Percentiles rank a stretch among this genome's conserved stretches.
phyloP scores from a whole-genome alignment of 768 basidiomycete genomes.

The Pulveroboletus sp. region DNA sequence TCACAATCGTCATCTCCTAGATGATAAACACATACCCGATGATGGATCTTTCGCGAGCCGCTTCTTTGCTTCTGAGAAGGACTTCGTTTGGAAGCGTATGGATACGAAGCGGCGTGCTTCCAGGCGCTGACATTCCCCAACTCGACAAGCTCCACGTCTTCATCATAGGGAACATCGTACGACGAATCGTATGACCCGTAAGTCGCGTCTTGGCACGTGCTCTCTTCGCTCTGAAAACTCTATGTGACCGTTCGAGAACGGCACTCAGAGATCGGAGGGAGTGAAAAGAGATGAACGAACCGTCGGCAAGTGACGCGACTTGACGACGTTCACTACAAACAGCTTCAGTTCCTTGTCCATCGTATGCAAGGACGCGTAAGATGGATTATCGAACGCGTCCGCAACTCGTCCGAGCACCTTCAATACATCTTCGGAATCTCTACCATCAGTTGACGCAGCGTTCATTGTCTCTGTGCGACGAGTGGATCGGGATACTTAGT shows the following conservation, averaged over 20 bases:
- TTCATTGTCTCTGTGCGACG: constrained; percentile 5
- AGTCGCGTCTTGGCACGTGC: constrained; percentile 2
- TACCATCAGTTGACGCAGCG: neutral
- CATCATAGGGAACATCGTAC: constrained; percentile 15
- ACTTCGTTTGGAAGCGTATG: constrained; percentile 4
- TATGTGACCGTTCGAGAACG: neutral
- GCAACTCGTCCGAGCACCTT: constrained; percentile 27
- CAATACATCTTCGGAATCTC: constrained; percentile 14
- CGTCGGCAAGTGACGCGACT: constrained; percentile 17
- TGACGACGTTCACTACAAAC: constrained; percentile 23
- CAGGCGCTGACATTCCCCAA: constrained; percentile 10
- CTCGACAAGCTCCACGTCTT: constrained; percentile 17
- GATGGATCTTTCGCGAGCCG: constrained; percentile 1
- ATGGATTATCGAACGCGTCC: constrained; percentile 29
- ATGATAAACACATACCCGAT: constrained; percentile 13
- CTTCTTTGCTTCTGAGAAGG: constrained; percentile 1
- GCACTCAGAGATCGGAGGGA: neutral
- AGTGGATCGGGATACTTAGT: too few species aligned
- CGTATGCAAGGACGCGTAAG: constrained; percentile 15
- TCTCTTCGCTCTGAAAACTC: constrained; percentile 18
- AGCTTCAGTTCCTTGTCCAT: constrained; percentile 16
- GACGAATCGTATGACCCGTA: constrained; percentile 9
- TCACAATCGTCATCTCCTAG: neutral
- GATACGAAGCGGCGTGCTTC: constrained; percentile 17
- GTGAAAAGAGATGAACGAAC: constrained; percentile 10